Conservation (phyloP, 192 early-diverging fungal genomes). For the Rhizoclosmatium sp. region DNA sequence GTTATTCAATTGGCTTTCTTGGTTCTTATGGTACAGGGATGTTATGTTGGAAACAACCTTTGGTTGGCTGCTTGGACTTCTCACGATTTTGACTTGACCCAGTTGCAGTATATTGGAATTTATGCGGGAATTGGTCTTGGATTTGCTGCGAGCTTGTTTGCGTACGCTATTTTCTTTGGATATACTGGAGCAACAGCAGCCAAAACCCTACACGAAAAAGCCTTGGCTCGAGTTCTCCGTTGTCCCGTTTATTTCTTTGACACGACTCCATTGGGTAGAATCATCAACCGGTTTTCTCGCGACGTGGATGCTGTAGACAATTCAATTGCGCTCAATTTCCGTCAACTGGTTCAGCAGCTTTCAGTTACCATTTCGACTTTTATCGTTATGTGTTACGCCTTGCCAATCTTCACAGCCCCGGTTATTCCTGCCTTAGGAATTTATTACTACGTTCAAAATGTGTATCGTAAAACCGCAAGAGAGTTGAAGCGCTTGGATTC, state of each 20-base stretch:
- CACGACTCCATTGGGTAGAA: slow-evolving; percentile 70
- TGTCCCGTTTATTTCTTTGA: slow-evolving; percentile 82
- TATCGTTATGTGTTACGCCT: slow-evolving; percentile 58
- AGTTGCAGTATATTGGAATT: slow-evolving; percentile 65
- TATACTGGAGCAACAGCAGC: slow-evolving; percentile 65
- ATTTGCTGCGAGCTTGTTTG: slow-evolving; percentile 63
- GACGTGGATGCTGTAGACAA: slow-evolving; percentile 72
- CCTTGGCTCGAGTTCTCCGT: slow-evolving; percentile 69
- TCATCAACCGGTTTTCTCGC: slow-evolving; percentile 64
- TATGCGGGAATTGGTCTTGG: slow-evolving; percentile 70
- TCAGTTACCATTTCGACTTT: slow-evolving; percentile 60
- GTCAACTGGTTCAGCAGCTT: slow-evolving; percentile 60
- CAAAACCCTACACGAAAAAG: slow-evolving; percentile 69
- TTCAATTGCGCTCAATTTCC: slow-evolving; percentile 59
- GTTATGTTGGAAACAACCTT: slow-evolving; percentile 66
- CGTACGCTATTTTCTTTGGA: slow-evolving; percentile 67
- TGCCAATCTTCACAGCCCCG: slow-evolving; percentile 54
- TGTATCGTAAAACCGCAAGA: slow-evolving; percentile 44
- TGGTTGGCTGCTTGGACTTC: slow-evolving; percentile 74
- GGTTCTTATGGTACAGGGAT: slow-evolving; percentile 61
- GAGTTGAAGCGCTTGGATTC: slow-evolving; percentile 52
- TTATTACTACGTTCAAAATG: slow-evolving; percentile 39
- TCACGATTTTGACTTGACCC: slow-evolving; percentile 31
- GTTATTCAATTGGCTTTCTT: slow-evolving; percentile 53
- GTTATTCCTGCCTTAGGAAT: slow-evolving; percentile 34